These are phyloP conservation scores for Exutisphaerella laricina DNA, from an alignment of 2,329 filamentous ascomycete genomes.

Conservation along the genomic window DNA sequence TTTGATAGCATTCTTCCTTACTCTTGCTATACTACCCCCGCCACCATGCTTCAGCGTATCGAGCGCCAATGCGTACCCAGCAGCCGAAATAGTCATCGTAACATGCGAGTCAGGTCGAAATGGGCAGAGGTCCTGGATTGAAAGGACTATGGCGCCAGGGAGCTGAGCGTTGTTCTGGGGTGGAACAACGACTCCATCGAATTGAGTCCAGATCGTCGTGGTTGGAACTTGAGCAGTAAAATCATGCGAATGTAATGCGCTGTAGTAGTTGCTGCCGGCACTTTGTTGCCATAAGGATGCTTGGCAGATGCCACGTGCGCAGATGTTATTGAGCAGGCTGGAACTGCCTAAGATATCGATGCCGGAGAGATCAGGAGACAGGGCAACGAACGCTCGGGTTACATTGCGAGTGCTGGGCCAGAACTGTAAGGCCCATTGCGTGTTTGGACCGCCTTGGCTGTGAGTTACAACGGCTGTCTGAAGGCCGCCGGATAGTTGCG, in stretches of 20 bases:
- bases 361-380: constrained; percentile 29
- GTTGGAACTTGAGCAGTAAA: constrained; percentile 28
- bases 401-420: constrained; percentile 28
- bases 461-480: constrained; percentile 27
- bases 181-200: constrained; percentile 28
- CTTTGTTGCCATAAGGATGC: constrained; percentile 29
- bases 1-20: constrained; percentile 9
- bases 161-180: constrained; percentile 26
- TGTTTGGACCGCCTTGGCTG: constrained; percentile 29
- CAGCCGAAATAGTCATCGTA: constrained; percentile 26
- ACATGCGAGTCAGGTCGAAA: constrained; percentile 22
- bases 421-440: constrained; percentile 31
- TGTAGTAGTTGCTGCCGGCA: constrained; percentile 27
- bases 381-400: constrained; percentile 25
- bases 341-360: constrained; percentile 23
- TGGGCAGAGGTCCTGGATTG: constrained; percentile 26
- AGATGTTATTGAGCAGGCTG: constrained; percentile 20
- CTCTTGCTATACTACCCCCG: constrained; percentile 19
- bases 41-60: constrained; percentile 29
- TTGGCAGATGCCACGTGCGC: constrained; percentile 26
- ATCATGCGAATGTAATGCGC: constrained; percentile 21
- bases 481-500: constrained; percentile 23
- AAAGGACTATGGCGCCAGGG: constrained; percentile 23
- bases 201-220: constrained; percentile 28
- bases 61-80: constrained; percentile 27